Evolutionary conservation across 495 filamentous ascomycete species (phyloP).

Genomic region (Xylaria longipes): DNA sequence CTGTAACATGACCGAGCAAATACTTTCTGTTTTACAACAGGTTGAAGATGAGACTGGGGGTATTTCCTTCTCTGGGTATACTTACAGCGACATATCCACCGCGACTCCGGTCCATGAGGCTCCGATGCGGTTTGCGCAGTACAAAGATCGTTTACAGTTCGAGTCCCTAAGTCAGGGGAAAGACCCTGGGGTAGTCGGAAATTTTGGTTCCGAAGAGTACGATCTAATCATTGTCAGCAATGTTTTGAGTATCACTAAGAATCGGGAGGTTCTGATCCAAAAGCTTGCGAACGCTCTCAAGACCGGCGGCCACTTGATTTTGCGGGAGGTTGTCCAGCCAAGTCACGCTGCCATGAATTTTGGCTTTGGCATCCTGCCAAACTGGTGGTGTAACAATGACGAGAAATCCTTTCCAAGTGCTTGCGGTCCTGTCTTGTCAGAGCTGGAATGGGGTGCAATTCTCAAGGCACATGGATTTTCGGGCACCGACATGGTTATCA

Average conservation of each 20-base stretch:
- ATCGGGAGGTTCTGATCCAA: not conserved
- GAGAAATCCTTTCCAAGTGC: not conserved
- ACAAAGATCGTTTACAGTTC: not conserved
- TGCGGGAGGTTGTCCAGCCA: slow-evolving; percentile 18
- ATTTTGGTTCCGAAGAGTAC: not conserved
- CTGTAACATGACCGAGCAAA: not conserved
- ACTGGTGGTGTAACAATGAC: not conserved
- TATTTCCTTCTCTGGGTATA: not conserved
- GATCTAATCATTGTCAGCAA: not conserved
- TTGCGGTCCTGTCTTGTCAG: not conserved
- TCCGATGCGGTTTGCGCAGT: not conserved
- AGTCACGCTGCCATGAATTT: not conserved
- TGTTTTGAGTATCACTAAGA: not conserved
- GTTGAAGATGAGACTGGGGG: not conserved
- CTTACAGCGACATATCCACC: not conserved
- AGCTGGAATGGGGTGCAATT: not conserved
- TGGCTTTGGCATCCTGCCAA: not conserved
- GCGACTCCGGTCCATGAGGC: not conserved
- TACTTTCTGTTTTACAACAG: not conserved
- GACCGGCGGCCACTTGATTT: not conserved
- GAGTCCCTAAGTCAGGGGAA: not conserved
- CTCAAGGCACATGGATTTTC: not conserved
- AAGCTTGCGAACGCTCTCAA: not conserved
- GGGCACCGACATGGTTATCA: not conserved
- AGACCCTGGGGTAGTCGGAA: not conserved